A percentile compares a stretch with the other conserved stretches of the same genome.
phyloP scores from a whole-genome alignment of 148 eudicot species.

The Rheum nobile region DNA sequence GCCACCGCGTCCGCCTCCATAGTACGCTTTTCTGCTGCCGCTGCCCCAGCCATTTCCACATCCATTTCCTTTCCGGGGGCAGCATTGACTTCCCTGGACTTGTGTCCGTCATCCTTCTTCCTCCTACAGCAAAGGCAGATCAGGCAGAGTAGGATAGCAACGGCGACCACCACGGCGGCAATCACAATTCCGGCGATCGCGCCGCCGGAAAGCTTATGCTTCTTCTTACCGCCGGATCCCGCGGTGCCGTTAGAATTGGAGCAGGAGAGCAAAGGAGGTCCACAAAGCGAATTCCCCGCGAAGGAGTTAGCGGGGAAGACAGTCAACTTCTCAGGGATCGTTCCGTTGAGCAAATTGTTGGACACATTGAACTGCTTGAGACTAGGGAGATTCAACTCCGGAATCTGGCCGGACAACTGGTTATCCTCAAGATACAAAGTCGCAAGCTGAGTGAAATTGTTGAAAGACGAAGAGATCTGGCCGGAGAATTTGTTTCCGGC shows the following conservation, averaged over 20 bases:
- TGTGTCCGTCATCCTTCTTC: slow-evolving; percentile 13
- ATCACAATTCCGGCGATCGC: slow-evolving; percentile 76
- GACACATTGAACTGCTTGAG: slow-evolving; percentile 67
- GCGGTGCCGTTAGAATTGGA: slow-evolving; percentile 18
- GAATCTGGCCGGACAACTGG: slow-evolving; percentile 40
- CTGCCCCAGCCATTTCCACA: slow-evolving; percentile 24
- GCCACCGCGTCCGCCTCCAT: neutral
- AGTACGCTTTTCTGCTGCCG: slow-evolving; percentile 3
- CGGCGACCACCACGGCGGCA: slow-evolving; percentile 46
- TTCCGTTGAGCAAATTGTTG: slow-evolving; percentile 44
- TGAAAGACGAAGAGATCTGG: slow-evolving; percentile 22
- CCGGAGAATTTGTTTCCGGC: slow-evolving; percentile 54
- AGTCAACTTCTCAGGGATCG: slow-evolving; percentile 44
- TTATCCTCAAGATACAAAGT: slow-evolving; percentile 52
- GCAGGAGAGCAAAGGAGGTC: slow-evolving; percentile 47
- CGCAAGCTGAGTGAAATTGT: slow-evolving; percentile 37
- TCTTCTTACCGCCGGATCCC: neutral
- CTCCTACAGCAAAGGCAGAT: slow-evolving; percentile 36
- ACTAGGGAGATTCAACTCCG: slow-evolving; percentile 38
- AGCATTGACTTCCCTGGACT: slow-evolving; percentile 32
- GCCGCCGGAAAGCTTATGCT: slow-evolving; percentile 43
- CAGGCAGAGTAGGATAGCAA: slow-evolving; percentile 32
- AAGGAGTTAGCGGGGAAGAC: slow-evolving; percentile 35
- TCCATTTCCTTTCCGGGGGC: slow-evolving; percentile 31
- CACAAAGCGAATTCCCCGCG: slow-evolving; percentile 49